Conservation (phyloP, 108 stramenopile species). For the Cyclotella baltica region DNA sequence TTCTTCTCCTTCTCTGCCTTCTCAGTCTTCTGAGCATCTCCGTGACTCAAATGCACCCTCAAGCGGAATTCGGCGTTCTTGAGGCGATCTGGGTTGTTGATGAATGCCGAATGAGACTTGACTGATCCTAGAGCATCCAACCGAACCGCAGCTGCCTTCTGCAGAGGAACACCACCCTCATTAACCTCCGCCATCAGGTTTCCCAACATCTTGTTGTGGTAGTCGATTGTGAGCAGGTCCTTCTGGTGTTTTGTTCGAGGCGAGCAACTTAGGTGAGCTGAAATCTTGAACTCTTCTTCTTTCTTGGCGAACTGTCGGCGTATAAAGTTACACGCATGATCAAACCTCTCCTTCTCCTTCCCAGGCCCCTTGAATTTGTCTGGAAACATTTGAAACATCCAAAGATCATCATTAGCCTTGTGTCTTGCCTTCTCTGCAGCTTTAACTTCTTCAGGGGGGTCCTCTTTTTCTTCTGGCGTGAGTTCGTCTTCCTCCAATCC, state of each 20-base stretch:
- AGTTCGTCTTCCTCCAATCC: neutral
- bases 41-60: neutral
- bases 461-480: neutral
- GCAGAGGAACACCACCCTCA: neutral
- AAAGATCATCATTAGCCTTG: neutral
- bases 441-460: neutral
- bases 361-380: no score
- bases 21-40: neutral
- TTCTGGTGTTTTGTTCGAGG: neutral
- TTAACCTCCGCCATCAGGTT: neutral
- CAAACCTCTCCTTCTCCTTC: no score
- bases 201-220: neutral
- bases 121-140: neutral
- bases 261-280: neutral
- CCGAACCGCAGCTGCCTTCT: neutral
- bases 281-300: slow-evolving; percentile 1
- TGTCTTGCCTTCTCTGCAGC: neutral
- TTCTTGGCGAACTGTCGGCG: neutral
- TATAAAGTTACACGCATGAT: neutral
- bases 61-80: neutral
- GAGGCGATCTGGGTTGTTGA: neutral
- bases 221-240: neutral
- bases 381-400: neutral
- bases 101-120: neutral
- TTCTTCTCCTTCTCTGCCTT: neutral